These are phyloP conservation scores for Backusella australiensis DNA, from an alignment of 192 early-diverging fungal species.

Conservation along the genomic window DNA sequence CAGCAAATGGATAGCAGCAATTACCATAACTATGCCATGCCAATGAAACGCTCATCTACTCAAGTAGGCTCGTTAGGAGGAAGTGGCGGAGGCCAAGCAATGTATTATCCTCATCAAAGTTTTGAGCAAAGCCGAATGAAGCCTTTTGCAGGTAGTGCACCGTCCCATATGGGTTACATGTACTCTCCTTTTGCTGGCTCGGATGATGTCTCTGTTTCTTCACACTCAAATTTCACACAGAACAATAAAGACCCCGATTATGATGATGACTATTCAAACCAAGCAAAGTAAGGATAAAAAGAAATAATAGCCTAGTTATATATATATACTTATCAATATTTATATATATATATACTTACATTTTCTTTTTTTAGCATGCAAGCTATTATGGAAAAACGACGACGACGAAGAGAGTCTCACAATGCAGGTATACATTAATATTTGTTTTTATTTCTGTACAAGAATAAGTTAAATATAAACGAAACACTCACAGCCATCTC, in stretches of 20 bases:
- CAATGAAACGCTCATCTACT: conserved; percentile 15
- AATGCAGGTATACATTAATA: conserved; percentile 61
- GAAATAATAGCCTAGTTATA: neutral
- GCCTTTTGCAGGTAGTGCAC: conserved; percentile 18
- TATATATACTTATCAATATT: neutral
- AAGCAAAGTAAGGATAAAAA: conserved; percentile 36
- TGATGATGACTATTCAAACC: conserved; percentile 30
- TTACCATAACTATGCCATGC: neutral
- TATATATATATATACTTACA: neutral
- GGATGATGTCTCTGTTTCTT: conserved; percentile 13
- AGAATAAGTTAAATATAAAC: neutral
- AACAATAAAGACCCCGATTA: conserved; percentile 19
- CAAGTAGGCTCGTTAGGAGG: neutral
- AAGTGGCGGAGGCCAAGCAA: neutral
- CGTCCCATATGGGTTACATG: conserved; percentile 18
- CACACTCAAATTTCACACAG: conserved; percentile 6
- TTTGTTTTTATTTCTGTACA: neutral
- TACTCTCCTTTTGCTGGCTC: conserved; percentile 10
- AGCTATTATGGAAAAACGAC: conserved; percentile 75
- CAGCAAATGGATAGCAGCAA: neutral
- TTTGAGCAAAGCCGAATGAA: conserved; percentile 3
- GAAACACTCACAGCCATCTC: neutral
- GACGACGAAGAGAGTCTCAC: conserved; percentile 92
- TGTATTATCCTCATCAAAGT: neutral
- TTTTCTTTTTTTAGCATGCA: conserved; percentile 32